Conservation (phyloP, 108 stramenopile genomes). For the Nitzschia sp. region DNA sequence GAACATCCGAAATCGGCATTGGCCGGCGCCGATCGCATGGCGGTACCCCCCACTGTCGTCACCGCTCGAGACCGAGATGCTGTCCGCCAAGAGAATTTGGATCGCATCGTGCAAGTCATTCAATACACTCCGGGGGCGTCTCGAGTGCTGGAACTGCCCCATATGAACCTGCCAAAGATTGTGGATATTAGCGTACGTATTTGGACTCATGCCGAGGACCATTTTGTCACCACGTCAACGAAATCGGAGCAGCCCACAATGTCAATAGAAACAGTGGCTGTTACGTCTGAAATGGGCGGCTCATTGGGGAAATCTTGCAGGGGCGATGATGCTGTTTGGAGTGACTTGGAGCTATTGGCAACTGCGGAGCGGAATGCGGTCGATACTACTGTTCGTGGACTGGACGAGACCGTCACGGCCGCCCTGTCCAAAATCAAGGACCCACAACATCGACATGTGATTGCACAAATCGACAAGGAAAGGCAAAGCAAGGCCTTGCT, state of each 20-base stretch:
- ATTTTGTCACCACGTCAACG: slow-evolving; percentile 15
- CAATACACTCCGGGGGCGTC: slow-evolving; percentile 41
- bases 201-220: slow-evolving; percentile 38
- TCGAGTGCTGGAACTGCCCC: slow-evolving; percentile 72
- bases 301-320: slow-evolving; percentile 27
- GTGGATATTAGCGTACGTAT: slow-evolving; percentile 62
- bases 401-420: slow-evolving; percentile 36
- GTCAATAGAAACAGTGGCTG: background rate
- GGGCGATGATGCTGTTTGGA: slow-evolving; percentile 53
- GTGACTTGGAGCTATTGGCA: slow-evolving; percentile 59
- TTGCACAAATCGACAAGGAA: slow-evolving; percentile 78
- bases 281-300: background rate
- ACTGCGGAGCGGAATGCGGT: slow-evolving; percentile 62
- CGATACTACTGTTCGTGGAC: slow-evolving; percentile 16
- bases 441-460: slow-evolving; percentile 52
- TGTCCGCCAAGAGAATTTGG: slow-evolving; percentile 30
- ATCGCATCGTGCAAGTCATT: slow-evolving; percentile 51
- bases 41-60: slow-evolving; percentile 25
- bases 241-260: slow-evolving; percentile 31
- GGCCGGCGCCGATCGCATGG: slow-evolving; percentile 79
- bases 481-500: slow-evolving; percentile 48
- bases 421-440: slow-evolving; percentile 54
- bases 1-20: slow-evolving; percentile 66
- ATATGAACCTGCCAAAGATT: slow-evolving; percentile 67
- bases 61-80: slow-evolving; percentile 20